Evolutionary conservation across 2,329 filamentous ascomycete genomes (phyloP).

Genomic region (Penicillium brevicompactum): DNA sequence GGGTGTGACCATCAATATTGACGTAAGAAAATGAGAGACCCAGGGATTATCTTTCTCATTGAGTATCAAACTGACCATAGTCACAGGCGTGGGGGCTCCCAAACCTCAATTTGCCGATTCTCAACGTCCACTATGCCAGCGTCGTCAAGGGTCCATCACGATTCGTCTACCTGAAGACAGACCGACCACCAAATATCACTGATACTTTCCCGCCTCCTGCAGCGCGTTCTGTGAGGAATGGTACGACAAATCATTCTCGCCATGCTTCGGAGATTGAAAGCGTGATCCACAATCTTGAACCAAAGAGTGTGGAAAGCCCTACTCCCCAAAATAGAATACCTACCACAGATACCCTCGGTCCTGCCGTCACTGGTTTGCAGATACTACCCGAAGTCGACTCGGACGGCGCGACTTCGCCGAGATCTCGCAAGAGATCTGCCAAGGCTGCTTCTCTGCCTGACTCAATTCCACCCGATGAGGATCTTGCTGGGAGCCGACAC

Average conservation of each 20-base stretch:
- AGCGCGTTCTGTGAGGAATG: neutral
- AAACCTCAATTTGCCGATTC: conserved; percentile 22
- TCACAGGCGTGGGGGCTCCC: conserved; percentile 28
- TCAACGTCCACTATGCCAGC: conserved; percentile 16
- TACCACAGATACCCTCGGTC: neutral
- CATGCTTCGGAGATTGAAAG: neutral
- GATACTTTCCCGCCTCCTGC: neutral
- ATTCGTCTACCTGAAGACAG: conserved; percentile 1
- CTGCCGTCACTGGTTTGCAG: neutral
- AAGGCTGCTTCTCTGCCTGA: conserved; percentile 31
- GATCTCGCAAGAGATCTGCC: conserved; percentile 30
- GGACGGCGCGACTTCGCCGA: neutral
- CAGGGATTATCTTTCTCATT: neutral
- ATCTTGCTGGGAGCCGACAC: conserved; percentile 6
- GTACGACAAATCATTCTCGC: neutral
- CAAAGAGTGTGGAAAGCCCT: neutral
- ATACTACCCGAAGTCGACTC: neutral
- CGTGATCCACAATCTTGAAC: neutral
- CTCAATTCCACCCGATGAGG: conserved; percentile 25
- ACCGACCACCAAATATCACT: neutral
- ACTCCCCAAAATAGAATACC: neutral
- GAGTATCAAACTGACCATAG: neutral
- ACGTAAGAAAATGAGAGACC: conserved; percentile 26
- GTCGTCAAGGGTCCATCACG: neutral
- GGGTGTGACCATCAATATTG: conserved; percentile 29